These are phyloP conservation scores for Epichloe elymi DNA, from an alignment of 2,329 filamentous ascomycete genomes.

Conservation along the genomic window DNA sequence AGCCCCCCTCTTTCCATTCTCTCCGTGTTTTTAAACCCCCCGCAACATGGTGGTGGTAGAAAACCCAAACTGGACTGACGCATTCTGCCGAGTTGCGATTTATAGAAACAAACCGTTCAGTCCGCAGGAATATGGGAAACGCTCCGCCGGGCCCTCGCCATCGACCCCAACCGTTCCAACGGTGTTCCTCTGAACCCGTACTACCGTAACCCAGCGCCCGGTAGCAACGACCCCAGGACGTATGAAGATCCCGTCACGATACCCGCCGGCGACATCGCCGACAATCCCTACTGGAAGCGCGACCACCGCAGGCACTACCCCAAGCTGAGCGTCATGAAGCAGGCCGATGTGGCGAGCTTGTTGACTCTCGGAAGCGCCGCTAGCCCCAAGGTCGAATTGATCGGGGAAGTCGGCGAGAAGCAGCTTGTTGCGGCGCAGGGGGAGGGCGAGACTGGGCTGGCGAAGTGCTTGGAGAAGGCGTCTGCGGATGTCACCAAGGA, in stretches of 20 bases:
- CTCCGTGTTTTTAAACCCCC: too few species aligned
- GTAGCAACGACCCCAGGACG: constrained; percentile 25
- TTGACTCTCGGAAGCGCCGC: constrained; percentile 74
- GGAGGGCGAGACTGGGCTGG: constrained; percentile 61
- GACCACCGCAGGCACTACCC: constrained; percentile 77
- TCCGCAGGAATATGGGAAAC: constrained; percentile 79
- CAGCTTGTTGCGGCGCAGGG: constrained; percentile 62
- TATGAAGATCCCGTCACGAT: constrained; percentile 43
- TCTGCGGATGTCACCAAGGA: constrained; percentile 39
- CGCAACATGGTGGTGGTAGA: too few species aligned
- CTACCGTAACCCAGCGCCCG: constrained; percentile 67
- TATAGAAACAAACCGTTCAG: constrained; percentile 90
- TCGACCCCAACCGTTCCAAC: constrained; percentile 81
- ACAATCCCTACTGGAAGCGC: constrained; percentile 63
- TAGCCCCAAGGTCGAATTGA: constrained; percentile 68
- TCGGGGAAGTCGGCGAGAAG: constrained; percentile 48
- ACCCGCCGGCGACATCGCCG: constrained; percentile 31
- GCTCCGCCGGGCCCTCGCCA: constrained; percentile 62
- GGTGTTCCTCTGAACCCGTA: constrained; percentile 87
- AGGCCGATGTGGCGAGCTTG: constrained; percentile 75
- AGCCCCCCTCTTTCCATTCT: neutral
- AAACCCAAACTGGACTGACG: too few species aligned
- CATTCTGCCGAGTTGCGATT: too few species aligned
- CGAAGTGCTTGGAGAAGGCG: constrained; percentile 52
- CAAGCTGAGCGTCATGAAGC: constrained; percentile 62